Percentiles rank a stretch among this genome's conserved stretches.
These are phyloP conservation scores for Termitomyces sp. DNA, from an alignment of 768 basidiomycete species.

Conservation along the genomic window DNA sequence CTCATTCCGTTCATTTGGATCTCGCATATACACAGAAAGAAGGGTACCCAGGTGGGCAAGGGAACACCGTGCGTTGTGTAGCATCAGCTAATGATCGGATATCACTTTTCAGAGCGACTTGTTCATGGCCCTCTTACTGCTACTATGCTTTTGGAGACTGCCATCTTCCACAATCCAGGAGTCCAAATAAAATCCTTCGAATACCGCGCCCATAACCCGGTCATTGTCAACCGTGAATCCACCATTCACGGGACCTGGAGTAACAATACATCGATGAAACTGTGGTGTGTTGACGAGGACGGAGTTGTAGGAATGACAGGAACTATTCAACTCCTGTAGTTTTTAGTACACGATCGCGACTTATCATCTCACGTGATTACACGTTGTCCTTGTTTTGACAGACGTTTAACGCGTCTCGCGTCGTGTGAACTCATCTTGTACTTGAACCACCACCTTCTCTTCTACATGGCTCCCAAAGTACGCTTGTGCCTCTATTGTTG, in stretches of 20 bases:
- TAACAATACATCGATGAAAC: slow-evolving; percentile 30
- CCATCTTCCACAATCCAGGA: slow-evolving; percentile 44
- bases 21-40: slow-evolving; percentile 66
- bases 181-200: slow-evolving; percentile 48
- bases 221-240: slow-evolving; percentile 46
- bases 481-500: not conserved
- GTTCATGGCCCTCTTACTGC: slow-evolving; percentile 84
- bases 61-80: not conserved
- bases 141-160: slow-evolving; percentile 67
- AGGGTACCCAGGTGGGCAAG: slow-evolving; percentile 60
- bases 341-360: not conserved
- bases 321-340: slow-evolving; percentile 24
- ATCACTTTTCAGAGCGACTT: slow-evolving; percentile 52
- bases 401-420: slow-evolving; percentile 11
- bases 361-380: slow-evolving; percentile 7
- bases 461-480: slow-evolving; percentile 14
- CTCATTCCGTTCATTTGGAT: slow-evolving; percentile 81
- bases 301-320: slow-evolving; percentile 71
- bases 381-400: slow-evolving; percentile 13
- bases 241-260: slow-evolving; percentile 44
- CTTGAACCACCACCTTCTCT: slow-evolving; percentile 11
- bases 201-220: slow-evolving; percentile 65
- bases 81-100: not conserved
- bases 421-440: slow-evolving; percentile 7
- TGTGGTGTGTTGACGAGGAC: slow-evolving; percentile 58